Conservation (phyloP, 139 green algal genomes). For the Coelastrella sp. region DNA sequence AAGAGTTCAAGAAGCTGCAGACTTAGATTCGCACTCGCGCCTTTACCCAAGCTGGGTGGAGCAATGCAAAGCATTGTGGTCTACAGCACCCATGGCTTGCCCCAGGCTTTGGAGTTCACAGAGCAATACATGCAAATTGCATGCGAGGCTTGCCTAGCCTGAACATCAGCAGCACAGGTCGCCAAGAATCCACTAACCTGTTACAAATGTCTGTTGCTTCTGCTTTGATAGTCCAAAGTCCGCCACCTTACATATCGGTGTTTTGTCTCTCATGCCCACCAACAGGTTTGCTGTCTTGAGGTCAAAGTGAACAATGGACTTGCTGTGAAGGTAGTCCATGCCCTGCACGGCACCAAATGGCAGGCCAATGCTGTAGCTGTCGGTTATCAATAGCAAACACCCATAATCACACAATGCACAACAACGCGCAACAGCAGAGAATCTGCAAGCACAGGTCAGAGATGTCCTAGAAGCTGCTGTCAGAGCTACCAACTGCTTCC, state of each 20-base stretch:
- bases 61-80: not conserved
- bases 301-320: conserved; percentile 86
- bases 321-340: conserved; percentile 87
- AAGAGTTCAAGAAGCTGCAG: too few relatives aligned
- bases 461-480: too few relatives aligned
- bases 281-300: conserved; percentile 75
- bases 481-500: too few relatives aligned
- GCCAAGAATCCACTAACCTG: conserved; percentile 50
- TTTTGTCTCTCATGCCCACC: conserved; percentile 76
- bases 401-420: too few relatives aligned
- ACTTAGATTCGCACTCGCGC: too few relatives aligned
- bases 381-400: not conserved
- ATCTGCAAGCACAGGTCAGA: too few relatives aligned
- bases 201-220: conserved; percentile 77
- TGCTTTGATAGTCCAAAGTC: conserved; percentile 84
- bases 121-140: too few relatives aligned
- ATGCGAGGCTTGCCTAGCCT: too few relatives aligned
- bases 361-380: not conserved
- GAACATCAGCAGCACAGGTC: not conserved
- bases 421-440: too few relatives aligned
- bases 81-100: too few relatives aligned
- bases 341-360: conserved; percentile 53
- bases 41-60: too few relatives aligned
- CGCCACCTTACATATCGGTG: conserved; percentile 78
- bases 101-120: too few relatives aligned